Evolutionary conservation across 495 filamentous ascomycete species (phyloP).

Genomic region (Paragyromitra xinjiangensis): DNA sequence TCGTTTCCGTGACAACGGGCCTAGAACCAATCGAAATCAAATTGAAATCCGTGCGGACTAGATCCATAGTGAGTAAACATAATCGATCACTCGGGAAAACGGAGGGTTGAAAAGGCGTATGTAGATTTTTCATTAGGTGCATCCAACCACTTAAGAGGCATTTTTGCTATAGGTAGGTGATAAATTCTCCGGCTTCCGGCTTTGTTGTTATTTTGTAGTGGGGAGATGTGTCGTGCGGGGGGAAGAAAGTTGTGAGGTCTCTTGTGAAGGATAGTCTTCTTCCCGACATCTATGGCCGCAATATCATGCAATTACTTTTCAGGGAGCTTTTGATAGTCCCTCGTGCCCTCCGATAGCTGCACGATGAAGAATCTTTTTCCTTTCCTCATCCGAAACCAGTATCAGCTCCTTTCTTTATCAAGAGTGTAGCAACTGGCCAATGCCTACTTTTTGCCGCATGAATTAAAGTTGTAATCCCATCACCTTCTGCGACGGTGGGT

Average conservation of each 20-base stretch:
- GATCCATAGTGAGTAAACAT: not conserved
- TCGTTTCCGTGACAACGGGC: slow-evolving; percentile 4
- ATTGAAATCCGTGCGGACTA: not conserved
- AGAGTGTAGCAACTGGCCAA: not conserved
- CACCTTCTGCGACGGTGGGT: not conserved
- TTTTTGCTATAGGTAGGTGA: too few species aligned
- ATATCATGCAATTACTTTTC: not conserved
- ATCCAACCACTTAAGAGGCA: too few species aligned
- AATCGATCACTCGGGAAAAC: not conserved
- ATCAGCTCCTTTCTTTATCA: not conserved
- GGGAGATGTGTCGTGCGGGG: too few species aligned
- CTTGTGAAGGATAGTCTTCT: not conserved
- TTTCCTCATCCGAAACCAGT: not conserved
- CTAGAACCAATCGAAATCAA: too few species aligned
- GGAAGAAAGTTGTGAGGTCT: too few species aligned
- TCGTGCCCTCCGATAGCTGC: not conserved
- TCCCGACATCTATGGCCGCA: not conserved
- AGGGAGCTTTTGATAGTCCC: not conserved
- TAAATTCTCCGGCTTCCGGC: too few species aligned
- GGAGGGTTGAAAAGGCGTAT: too few species aligned
- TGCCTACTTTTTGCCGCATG: not conserved
- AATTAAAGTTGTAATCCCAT: not conserved
- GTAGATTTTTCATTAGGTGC: too few species aligned
- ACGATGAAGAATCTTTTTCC: not conserved
- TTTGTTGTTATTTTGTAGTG: too few species aligned